These are phyloP conservation scores for Cladosporium sp. DNA, from an alignment of 2,329 filamentous ascomycete species.

Conservation along the genomic window DNA sequence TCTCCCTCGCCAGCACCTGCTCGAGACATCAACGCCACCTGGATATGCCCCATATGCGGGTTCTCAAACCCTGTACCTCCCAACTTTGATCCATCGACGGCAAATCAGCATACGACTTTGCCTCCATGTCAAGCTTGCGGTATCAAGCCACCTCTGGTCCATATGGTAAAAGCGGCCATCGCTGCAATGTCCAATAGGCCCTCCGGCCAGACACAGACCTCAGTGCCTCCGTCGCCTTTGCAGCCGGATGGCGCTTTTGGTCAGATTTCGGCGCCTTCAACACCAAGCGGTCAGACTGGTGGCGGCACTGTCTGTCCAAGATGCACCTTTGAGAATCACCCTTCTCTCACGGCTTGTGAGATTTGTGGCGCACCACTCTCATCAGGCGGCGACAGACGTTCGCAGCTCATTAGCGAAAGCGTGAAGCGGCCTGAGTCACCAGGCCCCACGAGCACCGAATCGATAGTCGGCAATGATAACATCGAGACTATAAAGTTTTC, in stretches of 20 bases:
- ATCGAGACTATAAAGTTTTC: conserved; percentile 82
- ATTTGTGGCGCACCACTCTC: conserved; percentile 77
- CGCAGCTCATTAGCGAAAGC: conserved; percentile 25
- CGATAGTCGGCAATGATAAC: conserved; percentile 50
- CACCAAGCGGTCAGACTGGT: not conserved
- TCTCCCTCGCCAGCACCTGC: conserved; percentile 43
- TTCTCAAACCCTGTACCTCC: conserved; percentile 89
- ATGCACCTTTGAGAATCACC: conserved; percentile 92
- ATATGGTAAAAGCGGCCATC: conserved; percentile 82
- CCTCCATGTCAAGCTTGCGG: conserved; percentile 89
- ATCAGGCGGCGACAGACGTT: conserved; percentile 42
- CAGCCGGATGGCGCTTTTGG: not conserved
- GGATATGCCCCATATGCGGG: conserved; percentile 93
- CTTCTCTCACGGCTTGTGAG: conserved; percentile 77
- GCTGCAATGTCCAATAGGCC: conserved; percentile 59
- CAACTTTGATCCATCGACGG: conserved; percentile 82
- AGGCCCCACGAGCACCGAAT: conserved; percentile 55
- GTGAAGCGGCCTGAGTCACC: conserved; percentile 63
- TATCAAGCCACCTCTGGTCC: conserved; percentile 79
- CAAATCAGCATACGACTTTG: conserved; percentile 70
- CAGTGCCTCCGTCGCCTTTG: not conserved
- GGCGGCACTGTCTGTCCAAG: conserved; percentile 57
- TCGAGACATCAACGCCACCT: conserved; percentile 60
- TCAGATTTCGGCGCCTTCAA: not conserved
- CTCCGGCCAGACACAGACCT: conserved; percentile 10